phyloP scores from a whole-genome alignment of 371 early-diverging fungal genomes.

The Mucor piriformis region DNA sequence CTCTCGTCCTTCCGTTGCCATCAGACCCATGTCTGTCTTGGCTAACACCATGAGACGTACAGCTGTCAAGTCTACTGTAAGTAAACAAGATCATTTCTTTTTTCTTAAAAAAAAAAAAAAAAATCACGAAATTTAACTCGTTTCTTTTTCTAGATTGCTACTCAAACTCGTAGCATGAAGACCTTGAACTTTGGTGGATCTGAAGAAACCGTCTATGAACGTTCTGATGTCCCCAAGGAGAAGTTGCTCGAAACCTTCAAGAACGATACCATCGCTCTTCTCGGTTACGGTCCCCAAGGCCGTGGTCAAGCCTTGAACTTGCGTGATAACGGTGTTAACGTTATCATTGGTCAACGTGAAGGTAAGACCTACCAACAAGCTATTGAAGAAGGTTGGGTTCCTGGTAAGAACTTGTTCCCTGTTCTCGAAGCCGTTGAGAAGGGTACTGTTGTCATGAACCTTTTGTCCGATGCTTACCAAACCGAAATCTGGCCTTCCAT shows the following conservation, averaged over 20 bases:
- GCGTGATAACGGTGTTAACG: constrained; percentile 95
- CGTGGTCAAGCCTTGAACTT: constrained; percentile 96
- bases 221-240: constrained; percentile 90
- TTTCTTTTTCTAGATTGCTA: constrained; percentile 13
- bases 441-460: constrained; percentile 93
- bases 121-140: too few relatives aligned
- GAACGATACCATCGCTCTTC: constrained; percentile 93
- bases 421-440: constrained; percentile 91
- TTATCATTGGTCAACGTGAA: constrained; percentile 94
- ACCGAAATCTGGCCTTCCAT: constrained; percentile 90
- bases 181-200: constrained; percentile 95
- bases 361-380: constrained; percentile 94
- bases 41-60: constrained; percentile 21
- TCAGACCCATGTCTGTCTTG: constrained; percentile 28
- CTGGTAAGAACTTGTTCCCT: constrained; percentile 93
- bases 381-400: constrained; percentile 94
- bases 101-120: neutral
- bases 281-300: constrained; percentile 98
- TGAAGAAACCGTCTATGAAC: constrained; percentile 93
- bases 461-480: constrained; percentile 96
- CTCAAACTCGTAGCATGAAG: constrained; percentile 83
- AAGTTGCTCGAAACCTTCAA: constrained; percentile 91
- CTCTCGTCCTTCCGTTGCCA: constrained; percentile 36
- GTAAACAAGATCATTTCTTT: neutral
- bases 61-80: constrained; percentile 43